Evolutionary conservation across 2,329 filamentous ascomycete species (phyloP), one percentile per base, ranked within the genome.

Genomic region (Alternaria sp.): DNA sequence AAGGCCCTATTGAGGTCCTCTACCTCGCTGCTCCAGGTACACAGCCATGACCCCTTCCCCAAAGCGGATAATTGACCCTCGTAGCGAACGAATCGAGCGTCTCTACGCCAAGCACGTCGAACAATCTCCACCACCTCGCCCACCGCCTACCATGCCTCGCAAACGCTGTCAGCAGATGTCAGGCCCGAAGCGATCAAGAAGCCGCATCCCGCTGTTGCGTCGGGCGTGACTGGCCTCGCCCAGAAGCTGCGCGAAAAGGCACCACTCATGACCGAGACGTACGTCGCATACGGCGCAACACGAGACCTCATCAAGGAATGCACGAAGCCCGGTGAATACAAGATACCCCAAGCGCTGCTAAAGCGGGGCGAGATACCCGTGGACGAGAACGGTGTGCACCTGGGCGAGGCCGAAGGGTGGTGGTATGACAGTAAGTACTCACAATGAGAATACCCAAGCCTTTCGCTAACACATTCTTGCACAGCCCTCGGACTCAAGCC

Each of bases 291-390:
- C 76, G 90, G 89, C 63, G 88, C 89, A 55, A 96, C 93, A 25
- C 90, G 96, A 82, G 84, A 87, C 61, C 84, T 97, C 61, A 94
- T 93, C 83, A 90, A 91, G 76, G 86, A 88, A 66, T 96, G 93
- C 81, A 87, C 90, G 9, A 82, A 81, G 61, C 88, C 92, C 68
- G 94, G 92, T 49, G 88, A 90, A 65, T 97, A 97, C 80, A 88
- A 84, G 56, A 92, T 97, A 60, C 87, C 91, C 2, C 86, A 91
- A 68, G 85, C 88, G 58, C 83, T 87, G 55, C 85, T 90, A 69
- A 90, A 90, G 70, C 87, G 88, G 5, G 88, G 86, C 0, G 85
- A 87, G 51, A 87, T 96, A 57, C 87, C 89, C 26, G 90, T 89
- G 78, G 91, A 92, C 3, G 88, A 88, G 57, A 89, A 91, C 30